A percentile compares a stretch with the other conserved stretches of the same genome.
These are phyloP conservation scores for Sistotremastrum niveocremeum DNA, from an alignment of 768 basidiomycete genomes.

Conservation along the genomic window DNA sequence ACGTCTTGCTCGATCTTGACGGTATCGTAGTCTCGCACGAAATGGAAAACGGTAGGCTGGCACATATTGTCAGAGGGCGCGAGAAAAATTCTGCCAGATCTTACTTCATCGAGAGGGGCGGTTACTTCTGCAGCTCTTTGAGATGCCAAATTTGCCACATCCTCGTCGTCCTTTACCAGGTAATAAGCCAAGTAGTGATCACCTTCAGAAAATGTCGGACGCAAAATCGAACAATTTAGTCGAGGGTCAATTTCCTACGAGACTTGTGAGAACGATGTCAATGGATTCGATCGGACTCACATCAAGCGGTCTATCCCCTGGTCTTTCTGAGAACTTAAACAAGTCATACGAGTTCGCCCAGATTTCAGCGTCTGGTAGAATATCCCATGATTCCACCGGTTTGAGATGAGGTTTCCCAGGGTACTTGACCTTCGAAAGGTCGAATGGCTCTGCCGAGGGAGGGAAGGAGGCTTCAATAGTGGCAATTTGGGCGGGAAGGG, in stretches of 20 bases:
- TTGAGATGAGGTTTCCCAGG: constrained; percentile 66
- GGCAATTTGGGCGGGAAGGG: constrained; percentile 56
- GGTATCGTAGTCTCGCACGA: constrained; percentile 76
- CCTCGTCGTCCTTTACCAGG: constrained; percentile 62
- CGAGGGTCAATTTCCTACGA: constrained; percentile 61
- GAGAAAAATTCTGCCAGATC: no score
- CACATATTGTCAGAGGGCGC: neutral
- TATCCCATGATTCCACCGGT: constrained; percentile 69
- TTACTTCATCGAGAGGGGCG: neutral
- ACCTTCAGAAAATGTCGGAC: constrained; percentile 80
- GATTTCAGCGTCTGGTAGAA: constrained; percentile 73
- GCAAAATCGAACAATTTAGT: constrained; percentile 71
- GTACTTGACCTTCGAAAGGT: constrained; percentile 48
- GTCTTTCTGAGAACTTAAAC: constrained; percentile 74
- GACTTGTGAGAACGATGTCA: neutral
- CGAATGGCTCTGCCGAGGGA: constrained; percentile 45
- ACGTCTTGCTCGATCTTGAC: constrained; percentile 81
- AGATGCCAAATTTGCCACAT: constrained; percentile 36
- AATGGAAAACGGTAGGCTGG: constrained; percentile 59
- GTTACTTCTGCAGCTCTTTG: constrained; percentile 38
- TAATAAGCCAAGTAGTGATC: constrained; percentile 84
- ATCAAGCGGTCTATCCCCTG: constrained; percentile 63
- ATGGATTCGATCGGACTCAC: constrained; percentile 25
- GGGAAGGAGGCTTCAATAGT: constrained; percentile 71
- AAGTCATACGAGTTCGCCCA: constrained; percentile 87